These are phyloP conservation scores for Neurospora hispaniola DNA, from an alignment of 495 filamentous ascomycete genomes.

Conservation along the genomic window DNA sequence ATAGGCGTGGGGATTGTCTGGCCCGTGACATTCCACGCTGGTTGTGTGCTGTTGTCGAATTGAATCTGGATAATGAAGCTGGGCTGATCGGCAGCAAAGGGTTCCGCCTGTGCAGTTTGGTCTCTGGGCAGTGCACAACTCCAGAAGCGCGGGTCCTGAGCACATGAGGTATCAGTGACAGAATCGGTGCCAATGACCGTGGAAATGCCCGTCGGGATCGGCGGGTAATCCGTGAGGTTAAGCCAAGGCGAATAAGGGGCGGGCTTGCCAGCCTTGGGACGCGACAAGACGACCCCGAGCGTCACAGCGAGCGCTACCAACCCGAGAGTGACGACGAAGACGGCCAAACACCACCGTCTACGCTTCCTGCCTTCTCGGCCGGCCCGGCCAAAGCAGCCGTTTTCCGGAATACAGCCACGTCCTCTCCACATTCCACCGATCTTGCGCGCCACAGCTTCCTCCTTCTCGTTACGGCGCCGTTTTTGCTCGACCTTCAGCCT, in stretches of 20 bases:
- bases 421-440: constrained; percentile 50
- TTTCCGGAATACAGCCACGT: constrained; percentile 45
- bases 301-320: constrained; percentile 50
- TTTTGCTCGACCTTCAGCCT: constrained; percentile 36
- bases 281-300: constrained; percentile 50
- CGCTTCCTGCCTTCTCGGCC: constrained; percentile 54
- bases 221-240: constrained; percentile 76
- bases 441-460: constrained; percentile 46
- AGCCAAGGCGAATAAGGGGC: constrained; percentile 45
- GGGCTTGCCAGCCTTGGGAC: constrained; percentile 29
- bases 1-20: constrained; percentile 20
- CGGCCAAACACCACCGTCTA: constrained; percentile 48
- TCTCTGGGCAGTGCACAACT: constrained; percentile 74
- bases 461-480: constrained; percentile 48
- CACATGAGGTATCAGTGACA: constrained; percentile 50
- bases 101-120: constrained; percentile 47
- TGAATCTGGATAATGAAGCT: constrained; percentile 72
- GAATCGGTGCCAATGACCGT: constrained; percentile 61
- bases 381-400: constrained; percentile 49
- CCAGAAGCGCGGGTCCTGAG: constrained; percentile 62
- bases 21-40: constrained; percentile 30
- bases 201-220: constrained; percentile 71
- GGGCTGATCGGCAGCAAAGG: constrained; percentile 53
- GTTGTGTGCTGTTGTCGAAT: constrained; percentile 59
- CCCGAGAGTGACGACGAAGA: constrained; percentile 42